Conservation (phyloP, 2,329 filamentous ascomycete species). For the Curvularia lunata region DNA sequence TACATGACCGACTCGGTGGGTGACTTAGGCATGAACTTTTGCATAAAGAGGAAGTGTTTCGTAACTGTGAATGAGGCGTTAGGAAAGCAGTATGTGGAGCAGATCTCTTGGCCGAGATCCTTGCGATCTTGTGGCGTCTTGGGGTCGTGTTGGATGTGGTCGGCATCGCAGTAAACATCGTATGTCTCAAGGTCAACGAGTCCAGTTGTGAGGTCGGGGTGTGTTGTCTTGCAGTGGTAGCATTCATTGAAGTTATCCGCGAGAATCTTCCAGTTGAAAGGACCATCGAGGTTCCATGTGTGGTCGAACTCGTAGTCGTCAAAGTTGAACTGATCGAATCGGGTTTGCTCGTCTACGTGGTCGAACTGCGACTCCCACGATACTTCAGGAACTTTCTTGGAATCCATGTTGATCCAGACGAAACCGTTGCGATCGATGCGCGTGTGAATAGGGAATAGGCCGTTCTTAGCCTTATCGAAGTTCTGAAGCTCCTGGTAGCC, state of each 20-base stretch:
- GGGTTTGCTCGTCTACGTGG: conserved; percentile 42
- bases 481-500: conserved; percentile 50
- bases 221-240: conserved; percentile 67
- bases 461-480: conserved; percentile 51
- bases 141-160: conserved; percentile 44
- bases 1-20: conserved; percentile 62
- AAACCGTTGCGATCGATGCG: conserved; percentile 44
- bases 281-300: conserved; percentile 41
- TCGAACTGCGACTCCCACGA: conserved; percentile 42
- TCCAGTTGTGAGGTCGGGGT: conserved; percentile 62
- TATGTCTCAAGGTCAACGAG: conserved; percentile 65
- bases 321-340: conserved; percentile 43
- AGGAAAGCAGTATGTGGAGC: conserved; percentile 43
- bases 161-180: conserved; percentile 39
- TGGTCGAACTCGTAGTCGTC: conserved; percentile 57
- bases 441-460: conserved; percentile 45
- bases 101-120: conserved; percentile 35
- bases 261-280: conserved; percentile 46
- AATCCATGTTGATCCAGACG: conserved; percentile 48
- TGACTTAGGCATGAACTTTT: conserved; percentile 64
- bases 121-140: conserved; percentile 37
- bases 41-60: conserved; percentile 66
- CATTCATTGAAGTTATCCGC: conserved; percentile 71
- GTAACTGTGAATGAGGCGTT: conserved; percentile 42
- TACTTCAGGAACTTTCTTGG: conserved; percentile 39